These are phyloP conservation scores for Orobanche coerulescens DNA, from an alignment of 257 asterid genomes.

Conservation along the genomic window DNA sequence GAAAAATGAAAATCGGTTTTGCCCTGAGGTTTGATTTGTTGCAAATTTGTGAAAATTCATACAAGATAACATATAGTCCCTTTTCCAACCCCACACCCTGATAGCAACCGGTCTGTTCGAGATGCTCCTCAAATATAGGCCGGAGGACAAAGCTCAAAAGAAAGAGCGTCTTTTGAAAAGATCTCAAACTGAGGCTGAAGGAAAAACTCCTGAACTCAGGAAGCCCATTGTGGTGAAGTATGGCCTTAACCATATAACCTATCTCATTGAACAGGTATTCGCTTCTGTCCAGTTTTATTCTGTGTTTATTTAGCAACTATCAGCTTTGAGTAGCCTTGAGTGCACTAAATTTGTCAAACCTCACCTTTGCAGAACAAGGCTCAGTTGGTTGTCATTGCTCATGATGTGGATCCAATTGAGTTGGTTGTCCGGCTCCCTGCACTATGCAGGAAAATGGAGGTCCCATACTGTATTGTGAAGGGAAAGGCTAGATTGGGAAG, in stretches of 20 bases:
- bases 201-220: constrained; percentile 32
- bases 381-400: background rate
- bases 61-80: background rate
- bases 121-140: constrained; percentile 41
- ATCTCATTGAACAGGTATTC: constrained; percentile 41
- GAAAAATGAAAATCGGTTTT: no score
- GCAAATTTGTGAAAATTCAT: background rate
- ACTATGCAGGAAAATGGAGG: constrained; percentile 43
- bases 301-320: background rate
- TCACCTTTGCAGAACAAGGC: background rate
- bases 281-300: background rate
- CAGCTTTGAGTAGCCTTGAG: background rate
- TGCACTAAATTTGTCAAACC: background rate
- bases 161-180: constrained; percentile 34
- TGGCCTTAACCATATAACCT: constrained; percentile 44
- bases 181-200: constrained; percentile 48
- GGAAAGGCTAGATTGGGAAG: constrained; percentile 48
- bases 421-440: constrained; percentile 48
- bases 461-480: constrained; percentile 43
- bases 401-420: constrained; percentile 21
- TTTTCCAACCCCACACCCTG: background rate
- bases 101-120: constrained; percentile 35
- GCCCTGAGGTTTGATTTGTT: no score
- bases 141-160: constrained; percentile 40
- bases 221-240: constrained; percentile 43